Percentiles rank a stretch among this genome's conserved stretches.
Evolutionary conservation across 305 asterid genomes (phyloP).

Genomic region (Striga hermonthica): DNA sequence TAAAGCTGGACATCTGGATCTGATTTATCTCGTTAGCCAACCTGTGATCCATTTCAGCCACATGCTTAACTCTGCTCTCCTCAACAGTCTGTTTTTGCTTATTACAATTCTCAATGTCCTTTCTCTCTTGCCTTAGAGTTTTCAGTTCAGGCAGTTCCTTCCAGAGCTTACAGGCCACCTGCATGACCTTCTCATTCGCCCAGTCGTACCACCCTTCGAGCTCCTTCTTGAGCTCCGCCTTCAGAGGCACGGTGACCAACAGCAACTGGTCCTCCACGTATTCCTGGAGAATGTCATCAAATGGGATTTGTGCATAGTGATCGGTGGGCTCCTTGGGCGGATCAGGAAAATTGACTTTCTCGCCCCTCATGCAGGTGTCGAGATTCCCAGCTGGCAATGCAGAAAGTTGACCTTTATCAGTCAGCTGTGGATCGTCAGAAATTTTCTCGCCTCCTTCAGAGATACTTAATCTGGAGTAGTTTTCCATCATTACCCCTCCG

Average conservation of each 20-base stretch:
- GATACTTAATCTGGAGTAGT: conserved; percentile 36
- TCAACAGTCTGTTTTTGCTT: conserved; percentile 57
- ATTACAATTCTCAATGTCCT: conserved; percentile 47
- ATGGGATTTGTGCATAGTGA: conserved; percentile 48
- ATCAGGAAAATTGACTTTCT: neutral
- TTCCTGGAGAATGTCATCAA: conserved; percentile 47
- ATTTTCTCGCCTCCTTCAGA: conserved; percentile 26
- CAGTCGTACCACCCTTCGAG: conserved; percentile 60
- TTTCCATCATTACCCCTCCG: conserved; percentile 38
- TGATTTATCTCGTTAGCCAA: conserved; percentile 43
- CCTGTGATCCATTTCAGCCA: conserved; percentile 58
- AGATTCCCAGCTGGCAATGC: conserved; percentile 39
- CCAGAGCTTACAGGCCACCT: conserved; percentile 58
- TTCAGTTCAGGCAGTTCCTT: conserved; percentile 65
- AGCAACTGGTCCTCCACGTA: conserved; percentile 46
- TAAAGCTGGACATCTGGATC: conserved; percentile 40
- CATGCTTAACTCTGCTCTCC: conserved; percentile 50
- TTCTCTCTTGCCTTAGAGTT: conserved; percentile 62
- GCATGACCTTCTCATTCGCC: conserved; percentile 73
- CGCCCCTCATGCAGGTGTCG: neutral
- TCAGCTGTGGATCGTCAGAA: too few relatives aligned
- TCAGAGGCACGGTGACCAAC: conserved; percentile 38
- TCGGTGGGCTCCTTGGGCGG: conserved; percentile 23
- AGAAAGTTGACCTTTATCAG: conserved; percentile 37
- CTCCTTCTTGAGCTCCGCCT: conserved; percentile 47